Evolutionary conservation across 805 yeast species (phyloP), one percentile per base, ranked within the genome.

Genomic region (Saturnispora sanitii): DNA sequence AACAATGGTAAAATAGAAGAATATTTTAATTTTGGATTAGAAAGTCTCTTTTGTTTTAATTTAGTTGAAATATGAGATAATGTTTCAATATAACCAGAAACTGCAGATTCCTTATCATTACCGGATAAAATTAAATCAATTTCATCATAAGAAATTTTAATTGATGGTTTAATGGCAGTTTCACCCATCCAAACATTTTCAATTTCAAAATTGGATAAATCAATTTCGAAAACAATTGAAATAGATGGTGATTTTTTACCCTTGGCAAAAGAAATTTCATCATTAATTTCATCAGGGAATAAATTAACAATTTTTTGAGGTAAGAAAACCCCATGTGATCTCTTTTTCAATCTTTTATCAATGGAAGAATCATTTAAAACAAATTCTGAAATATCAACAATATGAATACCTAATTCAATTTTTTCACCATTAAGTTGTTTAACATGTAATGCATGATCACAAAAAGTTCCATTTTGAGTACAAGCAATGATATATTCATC

Each of bases 311-410:
- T 67, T 45, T 72, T 73, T 56, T 88, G 95, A 12, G 94, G 92
- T 58, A 88, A 70, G 54, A 79, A 82, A 3, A 90, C 96, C 6
- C 95, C 78, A 4, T 90, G 76, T 1, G 94, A 86, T 57, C 97
- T 74, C 64, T 85, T 87, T 61, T 85, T 83, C 1, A 95, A 82
- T 57, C 90, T 87, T 46, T 88, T 78, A 55, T 92, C 98, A 45
- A 90, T 65, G 8, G 76, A 63, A 0, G 94, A 76, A 13, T 87
- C 90, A 31, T 76, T 80, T 49, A 73, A 76, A 39, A 90, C 61
- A 50, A 68, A 84, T 34, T 77, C 76, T 3, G 94, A 68, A 4
- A 82, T 77, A 62, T 92, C 98, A 25, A 82, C 69, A 35, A 82
- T 75, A 58, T 92, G 97, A 55, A 88, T 78, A 31, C 95, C 95